These are phyloP conservation scores for Rhodotorula mucilaginosa DNA, from an alignment of 1,284 basidiomycete species.

Conservation along the genomic window DNA sequence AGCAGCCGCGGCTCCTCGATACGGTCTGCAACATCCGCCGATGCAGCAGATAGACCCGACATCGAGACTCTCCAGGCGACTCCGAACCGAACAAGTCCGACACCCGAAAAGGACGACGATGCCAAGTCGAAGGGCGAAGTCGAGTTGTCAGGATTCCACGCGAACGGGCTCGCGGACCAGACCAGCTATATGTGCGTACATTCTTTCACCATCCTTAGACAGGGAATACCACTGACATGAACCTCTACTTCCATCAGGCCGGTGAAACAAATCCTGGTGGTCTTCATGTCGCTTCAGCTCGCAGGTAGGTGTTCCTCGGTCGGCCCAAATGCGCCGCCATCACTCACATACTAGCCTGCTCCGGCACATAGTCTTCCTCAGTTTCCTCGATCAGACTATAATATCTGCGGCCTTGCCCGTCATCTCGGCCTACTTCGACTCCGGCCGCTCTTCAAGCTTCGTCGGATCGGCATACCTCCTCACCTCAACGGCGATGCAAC, in stretches of 20 bases:
- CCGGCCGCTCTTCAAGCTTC: slow-evolving; percentile 66
- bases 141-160: slow-evolving; percentile 8
- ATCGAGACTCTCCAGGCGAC: neutral
- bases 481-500: slow-evolving; percentile 65
- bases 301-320: slow-evolving; percentile 42
- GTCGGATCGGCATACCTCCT: slow-evolving; percentile 66
- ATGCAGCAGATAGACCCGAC: no score
- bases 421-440: slow-evolving; percentile 65
- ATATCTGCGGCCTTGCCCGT: slow-evolving; percentile 46
- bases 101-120: neutral
- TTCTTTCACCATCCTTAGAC: neutral
- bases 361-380: slow-evolving; percentile 50
- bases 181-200: slow-evolving; percentile 1
- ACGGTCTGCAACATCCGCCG: no score
- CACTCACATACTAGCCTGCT: neutral
- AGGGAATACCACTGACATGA: neutral
- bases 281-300: slow-evolving; percentile 28
- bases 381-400: slow-evolving; percentile 63
- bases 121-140: neutral
- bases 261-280: slow-evolving; percentile 19
- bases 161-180: slow-evolving; percentile 58
- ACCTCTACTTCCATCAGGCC: neutral
- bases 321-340: neutral
- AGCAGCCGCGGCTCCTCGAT: no score
- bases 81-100: neutral